These are phyloP conservation scores for Miscanthus lutarioriparius DNA, from an alignment of 176 grass and related monocot species.

Conservation along the genomic window DNA sequence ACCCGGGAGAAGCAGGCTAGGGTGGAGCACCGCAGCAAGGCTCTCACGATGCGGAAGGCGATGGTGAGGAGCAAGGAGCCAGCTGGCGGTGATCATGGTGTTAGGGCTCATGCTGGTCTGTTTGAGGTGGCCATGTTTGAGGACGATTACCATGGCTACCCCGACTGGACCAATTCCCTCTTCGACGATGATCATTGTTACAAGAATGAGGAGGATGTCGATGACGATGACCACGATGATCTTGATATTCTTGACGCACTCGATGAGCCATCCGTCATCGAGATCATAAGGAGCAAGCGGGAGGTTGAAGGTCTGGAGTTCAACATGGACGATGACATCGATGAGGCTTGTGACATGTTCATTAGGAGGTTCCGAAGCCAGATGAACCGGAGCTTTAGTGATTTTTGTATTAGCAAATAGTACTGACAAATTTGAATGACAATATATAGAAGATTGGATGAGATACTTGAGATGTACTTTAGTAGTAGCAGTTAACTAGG, in stretches of 20 bases:
- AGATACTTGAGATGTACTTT: background rate
- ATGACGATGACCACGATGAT: background rate
- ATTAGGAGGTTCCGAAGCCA: constrained; percentile 59
- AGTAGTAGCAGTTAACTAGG: background rate
- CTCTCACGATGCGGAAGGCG: constrained; percentile 32
- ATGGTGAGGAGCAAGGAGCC: background rate
- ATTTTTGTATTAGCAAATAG: background rate
- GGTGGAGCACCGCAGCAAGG: constrained; percentile 25
- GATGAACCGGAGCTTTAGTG: constrained; percentile 39
- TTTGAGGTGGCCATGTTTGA: constrained; percentile 25
- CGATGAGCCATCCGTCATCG: constrained; percentile 48
- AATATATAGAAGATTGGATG: background rate
- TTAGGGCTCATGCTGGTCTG: background rate
- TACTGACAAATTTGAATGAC: constrained; percentile 2
- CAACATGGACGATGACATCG: constrained; percentile 72
- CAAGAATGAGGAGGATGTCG: background rate
- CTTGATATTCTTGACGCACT: background rate
- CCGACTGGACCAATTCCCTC: constrained; percentile 41
- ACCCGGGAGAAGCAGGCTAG: background rate
- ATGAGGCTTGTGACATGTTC: constrained; percentile 72
- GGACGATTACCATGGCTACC: constrained; percentile 16
- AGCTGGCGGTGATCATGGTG: background rate
- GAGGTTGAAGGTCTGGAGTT: constrained; percentile 62
- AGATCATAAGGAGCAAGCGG: constrained; percentile 62
- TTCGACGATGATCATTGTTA: constrained; percentile 38